Percentiles rank a stretch among this genome's conserved stretches.
These are phyloP conservation scores for Solanum gracilifrons DNA, from an alignment of 257 asterid species.

Conservation along the genomic window DNA sequence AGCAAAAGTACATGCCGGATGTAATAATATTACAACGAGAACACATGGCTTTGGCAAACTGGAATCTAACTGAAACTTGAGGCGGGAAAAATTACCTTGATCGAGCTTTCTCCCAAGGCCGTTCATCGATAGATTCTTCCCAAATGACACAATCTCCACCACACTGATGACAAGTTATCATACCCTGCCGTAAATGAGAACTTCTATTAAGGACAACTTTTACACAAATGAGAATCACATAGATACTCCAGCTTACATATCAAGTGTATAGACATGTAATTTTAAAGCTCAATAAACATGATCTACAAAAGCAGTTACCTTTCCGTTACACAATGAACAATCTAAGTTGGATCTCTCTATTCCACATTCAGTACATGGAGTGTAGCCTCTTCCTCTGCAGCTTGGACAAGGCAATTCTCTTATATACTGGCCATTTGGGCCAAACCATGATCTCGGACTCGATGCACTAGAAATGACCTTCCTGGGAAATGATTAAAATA, in stretches of 20 bases:
- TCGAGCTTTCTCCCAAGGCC: conserved; percentile 94
- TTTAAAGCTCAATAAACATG: not conserved
- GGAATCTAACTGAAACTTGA: not conserved
- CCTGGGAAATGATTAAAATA: conserved; percentile 17
- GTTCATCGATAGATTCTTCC: conserved; percentile 93
- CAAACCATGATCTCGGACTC: conserved; percentile 84
- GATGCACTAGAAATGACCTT: conserved; percentile 48
- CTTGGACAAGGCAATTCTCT: conserved; percentile 92
- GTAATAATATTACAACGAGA: not conserved
- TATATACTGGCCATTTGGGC: conserved; percentile 90
- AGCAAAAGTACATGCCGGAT: not conserved
- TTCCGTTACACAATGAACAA: conserved; percentile 67
- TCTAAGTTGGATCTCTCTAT: conserved; percentile 85
- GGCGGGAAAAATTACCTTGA: conserved; percentile 34
- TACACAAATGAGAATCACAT: not conserved
- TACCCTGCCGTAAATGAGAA: conserved; percentile 37
- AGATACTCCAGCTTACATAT: not conserved
- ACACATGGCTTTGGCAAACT: not conserved
- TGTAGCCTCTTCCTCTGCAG: conserved; percentile 94
- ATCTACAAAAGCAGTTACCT: conserved; percentile 27
- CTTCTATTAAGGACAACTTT: not conserved
- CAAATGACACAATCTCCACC: conserved; percentile 89
- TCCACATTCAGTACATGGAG: conserved; percentile 79
- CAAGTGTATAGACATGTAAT: not conserved
- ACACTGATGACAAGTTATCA: conserved; percentile 65